These are phyloP conservation scores for Trypanosoma conorhini DNA, from an alignment of 208 protist genomes.

Conservation along the genomic window DNA sequence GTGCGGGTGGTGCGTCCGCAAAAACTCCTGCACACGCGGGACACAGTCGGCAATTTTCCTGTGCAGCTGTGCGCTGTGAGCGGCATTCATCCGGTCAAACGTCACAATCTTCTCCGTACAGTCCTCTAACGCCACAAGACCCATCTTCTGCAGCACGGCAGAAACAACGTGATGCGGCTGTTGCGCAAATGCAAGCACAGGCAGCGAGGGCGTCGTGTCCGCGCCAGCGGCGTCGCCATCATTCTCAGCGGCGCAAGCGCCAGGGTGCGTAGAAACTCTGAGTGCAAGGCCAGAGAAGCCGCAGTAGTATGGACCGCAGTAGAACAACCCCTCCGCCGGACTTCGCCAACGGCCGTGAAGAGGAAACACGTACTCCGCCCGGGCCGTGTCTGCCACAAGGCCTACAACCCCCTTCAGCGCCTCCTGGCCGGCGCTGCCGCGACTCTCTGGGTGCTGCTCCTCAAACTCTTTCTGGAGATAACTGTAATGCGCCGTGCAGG, in stretches of 20 bases:
- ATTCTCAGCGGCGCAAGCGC: neutral
- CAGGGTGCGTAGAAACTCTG: neutral
- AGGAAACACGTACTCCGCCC: constrained; percentile 20
- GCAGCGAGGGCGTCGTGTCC: constrained; percentile 24
- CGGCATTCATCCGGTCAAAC: constrained; percentile 29
- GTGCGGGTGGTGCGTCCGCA: constrained; percentile 21
- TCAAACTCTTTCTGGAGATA: constrained; percentile 12
- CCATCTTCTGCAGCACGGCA: constrained; percentile 47
- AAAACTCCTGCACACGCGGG: constrained; percentile 53
- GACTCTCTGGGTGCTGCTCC: neutral
- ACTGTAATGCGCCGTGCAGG: constrained; percentile 37
- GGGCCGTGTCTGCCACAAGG: neutral
- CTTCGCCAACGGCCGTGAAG: constrained; percentile 22
- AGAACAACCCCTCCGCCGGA: constrained; percentile 42
- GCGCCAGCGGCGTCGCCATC: neutral
- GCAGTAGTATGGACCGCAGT: constrained; percentile 48
- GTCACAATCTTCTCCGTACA: constrained; percentile 39
- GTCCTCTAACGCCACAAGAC: constrained; percentile 43
- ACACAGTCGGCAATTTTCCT: constrained; percentile 35
- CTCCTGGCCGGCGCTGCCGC: constrained; percentile 4
- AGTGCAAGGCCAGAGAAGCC: constrained; percentile 26
- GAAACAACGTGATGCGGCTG: constrained; percentile 47
- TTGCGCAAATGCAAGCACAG: constrained; percentile 42
- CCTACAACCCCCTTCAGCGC: constrained; percentile 14
- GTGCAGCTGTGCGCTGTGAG: constrained; percentile 38